A percentile compares a stretch with the other conserved stretches of the same genome.
Evolutionary conservation across 352 stramenopile species (phyloP).

Genomic region (Phytophthora nicotianae): DNA sequence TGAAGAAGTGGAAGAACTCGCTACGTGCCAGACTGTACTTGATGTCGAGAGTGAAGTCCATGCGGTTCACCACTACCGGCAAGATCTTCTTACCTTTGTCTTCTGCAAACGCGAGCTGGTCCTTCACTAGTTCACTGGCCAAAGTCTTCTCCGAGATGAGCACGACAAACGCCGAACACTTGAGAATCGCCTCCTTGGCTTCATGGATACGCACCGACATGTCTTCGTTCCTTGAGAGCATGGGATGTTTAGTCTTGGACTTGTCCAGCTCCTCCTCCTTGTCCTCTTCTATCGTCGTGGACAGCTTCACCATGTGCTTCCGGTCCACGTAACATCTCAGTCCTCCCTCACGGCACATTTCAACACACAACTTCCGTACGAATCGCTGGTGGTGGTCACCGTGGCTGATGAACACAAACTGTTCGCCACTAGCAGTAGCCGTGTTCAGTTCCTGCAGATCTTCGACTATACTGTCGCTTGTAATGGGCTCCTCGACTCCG

Average conservation of each 20-base stretch:
- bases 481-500: slow-evolving; percentile 17
- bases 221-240: slow-evolving; percentile 46
- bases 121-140: slow-evolving; percentile 70
- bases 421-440: slow-evolving; percentile 57
- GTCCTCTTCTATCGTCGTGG: slow-evolving; percentile 34
- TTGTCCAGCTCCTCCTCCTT: slow-evolving; percentile 29
- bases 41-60: slow-evolving; percentile 72
- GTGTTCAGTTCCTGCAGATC: slow-evolving; percentile 58
- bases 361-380: slow-evolving; percentile 68
- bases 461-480: slow-evolving; percentile 64
- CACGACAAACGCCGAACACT: slow-evolving; percentile 77
- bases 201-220: slow-evolving; percentile 77
- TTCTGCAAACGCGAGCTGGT: slow-evolving; percentile 83
- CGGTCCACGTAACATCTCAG: slow-evolving; percentile 77
- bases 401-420: slow-evolving; percentile 88
- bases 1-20: slow-evolving; percentile 86
- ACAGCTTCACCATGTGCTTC: slow-evolving; percentile 38
- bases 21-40: slow-evolving; percentile 83
- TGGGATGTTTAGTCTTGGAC: slow-evolving; percentile 7
- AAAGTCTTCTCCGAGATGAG: slow-evolving; percentile 80
- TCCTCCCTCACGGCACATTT: slow-evolving; percentile 68
- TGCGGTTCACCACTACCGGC: slow-evolving; percentile 68
- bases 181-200: slow-evolving; percentile 83
- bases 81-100: slow-evolving; percentile 87
- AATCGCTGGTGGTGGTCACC: slow-evolving; percentile 78